Conservation (phyloP, 176 grass and related monocot species). For the Eleusine indica region DNA sequence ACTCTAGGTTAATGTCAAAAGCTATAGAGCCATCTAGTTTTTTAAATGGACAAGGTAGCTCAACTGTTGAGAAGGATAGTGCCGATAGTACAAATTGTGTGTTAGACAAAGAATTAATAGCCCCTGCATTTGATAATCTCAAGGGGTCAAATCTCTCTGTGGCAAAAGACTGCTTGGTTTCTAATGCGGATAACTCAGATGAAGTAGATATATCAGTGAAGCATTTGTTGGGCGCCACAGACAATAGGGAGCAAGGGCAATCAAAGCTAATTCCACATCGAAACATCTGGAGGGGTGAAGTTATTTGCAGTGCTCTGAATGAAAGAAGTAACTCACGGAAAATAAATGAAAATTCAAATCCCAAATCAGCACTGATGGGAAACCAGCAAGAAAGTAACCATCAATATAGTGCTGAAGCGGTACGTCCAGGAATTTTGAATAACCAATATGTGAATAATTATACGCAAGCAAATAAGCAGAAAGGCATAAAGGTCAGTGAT, state of each 20-base stretch:
- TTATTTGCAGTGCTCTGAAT: background rate
- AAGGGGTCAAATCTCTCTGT: background rate
- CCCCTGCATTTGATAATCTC: background rate
- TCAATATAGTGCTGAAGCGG: background rate
- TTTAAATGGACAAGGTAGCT: background rate
- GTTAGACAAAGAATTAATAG: background rate
- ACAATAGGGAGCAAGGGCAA: background rate
- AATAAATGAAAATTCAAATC: background rate
- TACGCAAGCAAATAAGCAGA: background rate
- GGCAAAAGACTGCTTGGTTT: constrained; percentile 13
- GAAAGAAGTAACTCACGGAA: background rate
- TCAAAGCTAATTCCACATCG: background rate
- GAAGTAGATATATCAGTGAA: background rate
- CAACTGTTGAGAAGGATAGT: background rate
- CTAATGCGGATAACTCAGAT: background rate
- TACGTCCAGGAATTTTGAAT: too few species aligned
- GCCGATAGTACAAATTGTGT: background rate
- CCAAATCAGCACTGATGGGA: background rate
- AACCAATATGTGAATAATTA: too few species aligned
- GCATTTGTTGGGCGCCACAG: background rate
- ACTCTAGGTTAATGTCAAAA: background rate
- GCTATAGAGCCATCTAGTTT: background rate
- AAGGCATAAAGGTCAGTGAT: constrained; percentile 9
- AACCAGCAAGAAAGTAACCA: background rate
- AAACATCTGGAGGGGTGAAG: background rate